Evolutionary conservation across 768 basidiomycete genomes (phyloP), one percentile per base, ranked within the genome.

Genomic region (Tricholoma bakamatsutake): DNA sequence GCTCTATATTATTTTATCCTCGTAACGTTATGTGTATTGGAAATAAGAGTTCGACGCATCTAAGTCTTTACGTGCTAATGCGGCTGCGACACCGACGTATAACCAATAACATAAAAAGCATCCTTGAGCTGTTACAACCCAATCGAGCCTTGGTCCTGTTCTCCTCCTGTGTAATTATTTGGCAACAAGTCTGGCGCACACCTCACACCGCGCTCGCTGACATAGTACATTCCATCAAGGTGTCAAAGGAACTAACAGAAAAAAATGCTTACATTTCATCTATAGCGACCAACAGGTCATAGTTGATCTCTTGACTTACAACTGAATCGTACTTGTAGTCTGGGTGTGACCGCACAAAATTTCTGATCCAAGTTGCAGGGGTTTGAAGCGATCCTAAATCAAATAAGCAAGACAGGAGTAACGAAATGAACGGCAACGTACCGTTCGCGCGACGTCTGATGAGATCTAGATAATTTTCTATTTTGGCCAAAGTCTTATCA

Each of bases 301-400:
- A 97, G 66, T 94, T 97, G 66, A 98, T 93, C 71, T 89, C 85
- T 64, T 91, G 81, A 50, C 79, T 88, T 17, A 99, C 92, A 50
- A 89, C 87, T n/a, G 93, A 96, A 72, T 99, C 93, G 50, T 83
- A 80, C 69, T 88, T 87, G 74, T 99, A 99, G n/a, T 75, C 80
- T 7, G 95, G 91, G 69, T 99, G 97, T 1, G 85, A 80, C 24
- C 85, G 83, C 42, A 99, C 89, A 71, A 98, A 98, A 47, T 88
- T 80, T 34, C 97, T 82, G 55, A 97, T 94, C 93, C 93, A 99
- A 3, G 85, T 83, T 10, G 97, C 97, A 6, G 92, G 83, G 0
- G 97, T 98, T 67, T 83, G 68, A 24, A 98, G 75, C 5, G 85
- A 77, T 18, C 93, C 93, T 93, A 55, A 24, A 50, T 52, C 50